These are phyloP conservation scores for Aureoboletus auriporus DNA, from an alignment of 768 basidiomycete species.

Conservation along the genomic window DNA sequence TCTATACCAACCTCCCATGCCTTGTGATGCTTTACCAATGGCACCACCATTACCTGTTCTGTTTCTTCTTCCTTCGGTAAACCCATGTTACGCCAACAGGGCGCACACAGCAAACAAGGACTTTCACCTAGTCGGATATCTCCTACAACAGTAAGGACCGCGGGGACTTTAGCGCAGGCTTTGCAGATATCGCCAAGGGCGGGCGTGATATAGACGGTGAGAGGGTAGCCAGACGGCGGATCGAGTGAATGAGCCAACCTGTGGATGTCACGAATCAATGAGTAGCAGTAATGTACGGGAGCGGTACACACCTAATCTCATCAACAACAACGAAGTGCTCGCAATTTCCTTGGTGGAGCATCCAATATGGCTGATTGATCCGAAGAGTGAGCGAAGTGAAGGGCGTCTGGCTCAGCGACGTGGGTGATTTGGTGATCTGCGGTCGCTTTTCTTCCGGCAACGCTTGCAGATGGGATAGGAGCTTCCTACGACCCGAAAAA, in stretches of 20 bases:
- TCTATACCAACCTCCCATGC: constrained; percentile 13
- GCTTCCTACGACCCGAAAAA: constrained; percentile 36
- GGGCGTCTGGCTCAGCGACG: constrained; percentile 43
- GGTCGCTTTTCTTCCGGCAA: constrained; percentile 28
- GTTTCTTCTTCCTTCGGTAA: constrained; percentile 37
- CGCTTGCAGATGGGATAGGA: constrained; percentile 38
- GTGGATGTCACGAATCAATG: constrained; percentile 5
- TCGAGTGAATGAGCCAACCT: constrained; percentile 63
- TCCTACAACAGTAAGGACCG: constrained; percentile 60
- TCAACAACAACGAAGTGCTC: constrained; percentile 76
- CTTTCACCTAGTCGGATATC: constrained; percentile 76
- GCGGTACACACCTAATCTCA: constrained; percentile 54
- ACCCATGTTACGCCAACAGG: constrained; percentile 75
- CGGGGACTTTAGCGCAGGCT: constrained; percentile 67
- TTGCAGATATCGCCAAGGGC: constrained; percentile 60
- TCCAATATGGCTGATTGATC: constrained; percentile 75
- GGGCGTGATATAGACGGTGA: constrained; percentile 64
- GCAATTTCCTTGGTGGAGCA: constrained; percentile 77
- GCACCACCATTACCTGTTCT: constrained; percentile 44
- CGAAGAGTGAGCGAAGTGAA: constrained; percentile 56
- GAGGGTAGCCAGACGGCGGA: constrained; percentile 54
- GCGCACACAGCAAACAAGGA: constrained; percentile 67
- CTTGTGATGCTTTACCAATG: constrained; percentile 43
- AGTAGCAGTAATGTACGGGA: not conserved
- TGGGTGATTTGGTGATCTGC: constrained; percentile 36